Conservation (phyloP, 768 basidiomycete species). For the Rhodotorula sphaerocarpa region DNA sequence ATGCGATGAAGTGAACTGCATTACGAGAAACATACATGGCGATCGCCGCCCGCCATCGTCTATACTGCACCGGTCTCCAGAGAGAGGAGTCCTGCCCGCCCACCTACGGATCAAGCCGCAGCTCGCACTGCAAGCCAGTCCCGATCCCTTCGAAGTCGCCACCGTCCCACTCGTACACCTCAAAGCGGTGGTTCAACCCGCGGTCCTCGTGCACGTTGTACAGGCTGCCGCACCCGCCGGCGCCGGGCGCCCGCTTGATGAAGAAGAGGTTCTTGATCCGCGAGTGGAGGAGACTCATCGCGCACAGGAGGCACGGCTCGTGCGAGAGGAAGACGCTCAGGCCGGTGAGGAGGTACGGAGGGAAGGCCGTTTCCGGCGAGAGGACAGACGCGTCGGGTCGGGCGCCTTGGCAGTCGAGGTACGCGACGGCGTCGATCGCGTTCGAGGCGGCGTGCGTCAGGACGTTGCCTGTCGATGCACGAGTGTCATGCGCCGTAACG, state of each 20-base stretch:
- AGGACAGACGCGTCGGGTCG: constrained; percentile 15
- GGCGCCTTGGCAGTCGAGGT: constrained; percentile 25
- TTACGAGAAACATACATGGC: too few relatives aligned
- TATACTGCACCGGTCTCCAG: too few relatives aligned
- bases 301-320: constrained; percentile 96
- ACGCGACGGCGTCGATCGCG: constrained; percentile 47
- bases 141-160: constrained; percentile 1
- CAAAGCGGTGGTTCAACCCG: constrained; percentile 82
- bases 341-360: constrained; percentile 80
- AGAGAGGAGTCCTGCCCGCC: too few relatives aligned
- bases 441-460: constrained; percentile 79
- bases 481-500: constrained; percentile 59
- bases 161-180: constrained; percentile 57
- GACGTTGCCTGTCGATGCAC: constrained; percentile 61
- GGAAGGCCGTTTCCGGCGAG: constrained; percentile 13
- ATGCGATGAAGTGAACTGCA: not conserved
- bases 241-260: constrained; percentile 61
- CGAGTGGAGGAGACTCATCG: constrained; percentile 90
- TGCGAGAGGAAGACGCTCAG: constrained; percentile 80
- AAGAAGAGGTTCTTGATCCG: constrained; percentile 73
- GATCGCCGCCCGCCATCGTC: too few relatives aligned
- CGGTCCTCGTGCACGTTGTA: constrained; percentile 69
- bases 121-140: not conserved
- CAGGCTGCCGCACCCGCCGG: constrained; percentile 73
- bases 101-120: constrained; percentile 2